phyloP scores from a whole-genome alignment of 2,329 filamentous ascomycete species.

The Calonectria fujianensis region DNA sequence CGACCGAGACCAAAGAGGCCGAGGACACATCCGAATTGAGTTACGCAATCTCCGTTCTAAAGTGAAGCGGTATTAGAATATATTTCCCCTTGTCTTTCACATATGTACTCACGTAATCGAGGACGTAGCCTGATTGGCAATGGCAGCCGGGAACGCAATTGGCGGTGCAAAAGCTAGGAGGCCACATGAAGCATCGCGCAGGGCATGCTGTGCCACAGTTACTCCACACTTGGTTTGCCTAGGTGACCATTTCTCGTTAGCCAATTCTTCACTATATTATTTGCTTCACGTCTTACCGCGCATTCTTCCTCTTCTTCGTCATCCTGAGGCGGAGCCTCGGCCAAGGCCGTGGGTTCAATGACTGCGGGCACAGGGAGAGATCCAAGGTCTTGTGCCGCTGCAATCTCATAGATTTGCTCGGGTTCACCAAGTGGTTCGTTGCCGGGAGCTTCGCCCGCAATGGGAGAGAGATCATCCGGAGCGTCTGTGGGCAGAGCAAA shows the following conservation, averaged over 20 bases:
- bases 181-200: neutral
- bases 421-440: neutral
- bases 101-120: neutral
- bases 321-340: neutral
- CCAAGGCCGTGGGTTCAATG: neutral
- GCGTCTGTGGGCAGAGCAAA: neutral
- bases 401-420: neutral
- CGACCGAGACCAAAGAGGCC: neutral
- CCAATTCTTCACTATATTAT: too few species aligned
- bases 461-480: neutral
- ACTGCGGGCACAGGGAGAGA: neutral
- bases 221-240: neutral
- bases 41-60: neutral
- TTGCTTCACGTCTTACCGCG: neutral
- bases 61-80: neutral
- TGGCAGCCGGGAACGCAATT: neutral
- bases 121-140: slow-evolving; percentile 1
- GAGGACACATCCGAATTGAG: neutral
- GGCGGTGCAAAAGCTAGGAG: neutral
- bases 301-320: neutral
- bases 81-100: too few species aligned
- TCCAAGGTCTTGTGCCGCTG: neutral
- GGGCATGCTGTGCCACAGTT: neutral
- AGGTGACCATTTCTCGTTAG: neutral
- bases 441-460: neutral